These are phyloP conservation scores for Cercis canadensis DNA, from an alignment of 306 rosid species.

Conservation along the genomic window DNA sequence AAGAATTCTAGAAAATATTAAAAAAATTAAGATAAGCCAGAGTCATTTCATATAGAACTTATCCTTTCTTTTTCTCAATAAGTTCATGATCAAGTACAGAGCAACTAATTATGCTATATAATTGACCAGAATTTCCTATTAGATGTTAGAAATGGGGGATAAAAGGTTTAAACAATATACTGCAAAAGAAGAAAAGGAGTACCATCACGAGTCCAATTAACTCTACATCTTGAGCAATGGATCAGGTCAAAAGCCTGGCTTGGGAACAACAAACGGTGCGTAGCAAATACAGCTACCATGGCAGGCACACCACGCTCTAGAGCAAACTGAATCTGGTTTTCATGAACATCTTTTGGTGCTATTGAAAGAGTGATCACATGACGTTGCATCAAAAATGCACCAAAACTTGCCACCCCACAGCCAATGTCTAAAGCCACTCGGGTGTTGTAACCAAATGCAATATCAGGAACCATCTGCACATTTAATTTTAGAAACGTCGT, in stretches of 20 bases:
- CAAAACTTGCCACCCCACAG: slow-evolving; percentile 92
- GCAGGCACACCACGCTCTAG: slow-evolving; percentile 97
- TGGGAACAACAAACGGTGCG: slow-evolving; percentile 71
- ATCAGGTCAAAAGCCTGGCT: slow-evolving; percentile 95
- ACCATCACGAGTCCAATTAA: slow-evolving; percentile 94
- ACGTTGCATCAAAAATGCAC: slow-evolving; percentile 79
- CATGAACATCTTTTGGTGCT: slow-evolving; percentile 85
- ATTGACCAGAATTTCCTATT: slow-evolving; percentile 2
- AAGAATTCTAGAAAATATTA: neutral
- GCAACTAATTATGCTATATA: slow-evolving; percentile 24
- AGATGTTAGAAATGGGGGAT: slow-evolving; percentile 25
- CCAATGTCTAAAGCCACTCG: slow-evolving; percentile 84
- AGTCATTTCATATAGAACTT: neutral
- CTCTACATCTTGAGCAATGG: slow-evolving; percentile 88
- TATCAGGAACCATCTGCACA: slow-evolving; percentile 82
- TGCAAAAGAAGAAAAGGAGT: slow-evolving; percentile 26
- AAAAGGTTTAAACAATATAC: neutral
- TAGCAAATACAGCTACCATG: slow-evolving; percentile 72
- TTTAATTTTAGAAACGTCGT: slow-evolving; percentile 27
- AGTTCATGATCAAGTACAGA: slow-evolving; percentile 14
- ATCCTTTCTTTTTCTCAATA: neutral
- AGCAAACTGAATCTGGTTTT: slow-evolving; percentile 93
- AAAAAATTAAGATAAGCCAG: slow-evolving; percentile 4
- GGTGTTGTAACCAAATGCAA: slow-evolving; percentile 70
- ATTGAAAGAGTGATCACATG: slow-evolving; percentile 77